Evolutionary conservation across 169 alveolate genomes (phyloP).

Genomic region (Plasmodium chabaudi): DNA sequence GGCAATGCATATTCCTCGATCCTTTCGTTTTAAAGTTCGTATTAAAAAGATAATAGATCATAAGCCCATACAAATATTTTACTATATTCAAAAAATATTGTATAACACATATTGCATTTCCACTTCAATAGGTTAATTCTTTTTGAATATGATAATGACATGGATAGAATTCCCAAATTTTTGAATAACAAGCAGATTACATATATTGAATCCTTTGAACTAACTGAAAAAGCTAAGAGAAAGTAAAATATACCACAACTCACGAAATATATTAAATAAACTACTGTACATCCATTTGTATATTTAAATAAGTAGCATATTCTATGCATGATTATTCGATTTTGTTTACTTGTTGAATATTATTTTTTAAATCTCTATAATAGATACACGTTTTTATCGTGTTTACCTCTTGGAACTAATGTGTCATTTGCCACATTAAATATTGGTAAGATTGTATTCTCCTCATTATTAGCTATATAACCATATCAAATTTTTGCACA

Average conservation of each 20-base stretch:
- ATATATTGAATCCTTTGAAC: slow-evolving; percentile 56
- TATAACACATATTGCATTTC: background rate
- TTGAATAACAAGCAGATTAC: slow-evolving; percentile 47
- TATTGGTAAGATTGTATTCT: slow-evolving; percentile 16
- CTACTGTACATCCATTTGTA: background rate
- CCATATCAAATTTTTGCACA: background rate
- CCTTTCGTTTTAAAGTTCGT: slow-evolving; percentile 58
- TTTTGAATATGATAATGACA: slow-evolving; percentile 39
- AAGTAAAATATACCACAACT: slow-evolving; percentile 14
- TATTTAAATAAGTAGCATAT: background rate
- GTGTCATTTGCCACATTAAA: slow-evolving; percentile 42
- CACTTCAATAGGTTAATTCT: slow-evolving; percentile 25
- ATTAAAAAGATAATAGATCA: background rate
- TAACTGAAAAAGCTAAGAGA: slow-evolving; percentile 47
- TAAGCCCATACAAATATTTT: background rate
- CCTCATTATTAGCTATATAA: no score
- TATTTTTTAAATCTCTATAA: background rate
- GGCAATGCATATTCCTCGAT: slow-evolving; percentile 65
- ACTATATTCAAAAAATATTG: background rate
- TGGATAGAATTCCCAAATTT: slow-evolving; percentile 55
- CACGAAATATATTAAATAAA: background rate
- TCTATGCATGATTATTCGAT: background rate
- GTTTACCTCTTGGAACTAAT: slow-evolving; percentile 54
- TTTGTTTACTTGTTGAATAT: background rate
- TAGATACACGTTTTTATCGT: slow-evolving; percentile 40